Evolutionary conservation across 1,284 basidiomycete species (phyloP).

Genomic region (Schizophyllum amplum): DNA sequence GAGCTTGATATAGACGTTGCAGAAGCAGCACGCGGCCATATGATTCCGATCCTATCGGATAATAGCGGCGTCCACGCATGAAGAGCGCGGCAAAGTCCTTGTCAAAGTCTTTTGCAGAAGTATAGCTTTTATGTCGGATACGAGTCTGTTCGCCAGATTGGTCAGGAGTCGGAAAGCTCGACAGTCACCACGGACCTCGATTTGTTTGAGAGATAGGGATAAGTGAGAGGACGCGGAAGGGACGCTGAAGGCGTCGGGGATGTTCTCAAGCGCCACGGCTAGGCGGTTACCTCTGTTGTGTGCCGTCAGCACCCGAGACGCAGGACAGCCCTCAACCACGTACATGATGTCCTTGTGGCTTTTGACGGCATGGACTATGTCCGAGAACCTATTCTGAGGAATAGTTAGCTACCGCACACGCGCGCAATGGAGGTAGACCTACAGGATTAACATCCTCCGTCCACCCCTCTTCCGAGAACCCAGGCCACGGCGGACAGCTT

Average conservation of each 20-base stretch:
- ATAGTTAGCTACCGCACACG: too few species aligned
- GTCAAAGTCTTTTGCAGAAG: constrained; percentile 74
- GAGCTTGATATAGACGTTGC: constrained; percentile 69
- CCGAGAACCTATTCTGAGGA: constrained; percentile 17
- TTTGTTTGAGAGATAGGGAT: constrained; percentile 3
- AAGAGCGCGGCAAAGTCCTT: constrained; percentile 80
- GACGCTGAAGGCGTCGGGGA: constrained; percentile 56
- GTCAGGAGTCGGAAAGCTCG: constrained; percentile 1
- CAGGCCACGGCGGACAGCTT: constrained; percentile 59
- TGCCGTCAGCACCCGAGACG: constrained; percentile 10
- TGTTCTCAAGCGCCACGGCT: constrained; percentile 52
- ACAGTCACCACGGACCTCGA: constrained; percentile 9
- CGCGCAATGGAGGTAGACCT: constrained; percentile 17
- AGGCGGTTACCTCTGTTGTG: constrained; percentile 56
- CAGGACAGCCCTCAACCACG: constrained; percentile 20
- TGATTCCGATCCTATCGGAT: constrained; percentile 52
- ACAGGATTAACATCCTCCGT: constrained; percentile 46
- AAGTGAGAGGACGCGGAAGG: constrained; percentile 18
- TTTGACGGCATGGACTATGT: constrained; percentile 53
- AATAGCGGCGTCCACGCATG: constrained; percentile 74
- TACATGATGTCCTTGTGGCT: constrained; percentile 54
- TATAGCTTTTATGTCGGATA: constrained; percentile 49
- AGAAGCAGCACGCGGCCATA: constrained; percentile 77
- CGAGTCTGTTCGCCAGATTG: constrained; percentile 33
- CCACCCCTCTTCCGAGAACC: constrained; percentile 64